Conservation (phyloP, 331 rosid species). For the Dryas integrifolia region DNA sequence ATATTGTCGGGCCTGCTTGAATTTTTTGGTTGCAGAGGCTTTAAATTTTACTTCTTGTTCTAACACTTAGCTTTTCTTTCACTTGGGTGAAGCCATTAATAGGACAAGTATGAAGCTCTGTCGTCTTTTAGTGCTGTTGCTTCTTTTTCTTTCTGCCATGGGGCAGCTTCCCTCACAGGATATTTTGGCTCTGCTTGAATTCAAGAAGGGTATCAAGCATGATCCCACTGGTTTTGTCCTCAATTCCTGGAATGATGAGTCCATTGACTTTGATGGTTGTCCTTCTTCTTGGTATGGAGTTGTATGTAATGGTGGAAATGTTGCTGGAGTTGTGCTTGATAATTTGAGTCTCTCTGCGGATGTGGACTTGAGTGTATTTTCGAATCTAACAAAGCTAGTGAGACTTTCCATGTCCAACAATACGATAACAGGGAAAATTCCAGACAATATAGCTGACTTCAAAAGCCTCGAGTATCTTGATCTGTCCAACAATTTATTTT, state of each 20-base stretch:
- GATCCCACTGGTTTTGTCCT: slow-evolving; percentile 89
- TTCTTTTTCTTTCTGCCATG: slow-evolving; percentile 55
- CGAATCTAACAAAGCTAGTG: slow-evolving; percentile 77
- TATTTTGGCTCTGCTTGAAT: slow-evolving; percentile 80
- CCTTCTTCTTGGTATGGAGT: slow-evolving; percentile 98
- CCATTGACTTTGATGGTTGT: slow-evolving; percentile 95
- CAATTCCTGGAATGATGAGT: slow-evolving; percentile 95
- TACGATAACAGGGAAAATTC: slow-evolving; percentile 65
- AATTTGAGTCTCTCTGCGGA: slow-evolving; percentile 79
- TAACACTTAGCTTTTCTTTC: slow-evolving; percentile 18
- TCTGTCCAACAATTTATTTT: slow-evolving; percentile 73
- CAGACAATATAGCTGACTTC: slow-evolving; percentile 62
- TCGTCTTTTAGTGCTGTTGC: slow-evolving; percentile 54
- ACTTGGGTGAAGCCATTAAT: slow-evolving; percentile 18
- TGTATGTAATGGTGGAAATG: slow-evolving; percentile 83
- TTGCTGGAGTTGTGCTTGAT: slow-evolving; percentile 93
- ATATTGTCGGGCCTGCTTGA: slow-evolving; percentile 19
- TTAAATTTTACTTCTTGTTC: slow-evolving; percentile 19
- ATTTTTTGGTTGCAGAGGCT: slow-evolving; percentile 9
- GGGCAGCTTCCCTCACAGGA: slow-evolving; percentile 99
- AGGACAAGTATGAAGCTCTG: slow-evolving; percentile 48
- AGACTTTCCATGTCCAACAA: slow-evolving; percentile 81
- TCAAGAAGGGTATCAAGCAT: slow-evolving; percentile 89
- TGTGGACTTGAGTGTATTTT: slow-evolving; percentile 65
- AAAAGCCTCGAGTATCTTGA: slow-evolving; percentile 72